These are phyloP conservation scores for Vigna angularis DNA, from an alignment of 306 rosid genomes.

Conservation along the genomic window DNA sequence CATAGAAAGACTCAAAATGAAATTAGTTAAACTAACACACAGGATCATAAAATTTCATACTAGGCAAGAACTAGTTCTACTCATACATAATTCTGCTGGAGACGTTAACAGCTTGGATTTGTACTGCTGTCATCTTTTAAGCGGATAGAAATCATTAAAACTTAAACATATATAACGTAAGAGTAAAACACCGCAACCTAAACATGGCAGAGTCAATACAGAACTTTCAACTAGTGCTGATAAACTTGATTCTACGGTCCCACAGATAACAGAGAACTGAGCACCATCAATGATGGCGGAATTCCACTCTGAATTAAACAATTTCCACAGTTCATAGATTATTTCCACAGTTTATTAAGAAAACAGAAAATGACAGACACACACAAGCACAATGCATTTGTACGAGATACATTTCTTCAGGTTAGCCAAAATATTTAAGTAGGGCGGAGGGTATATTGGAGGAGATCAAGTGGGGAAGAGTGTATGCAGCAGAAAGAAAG, in stretches of 20 bases:
- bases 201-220: no score
- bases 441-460: no score
- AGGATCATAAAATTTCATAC: conserved; percentile 4
- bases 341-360: not conserved
- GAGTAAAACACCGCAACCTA: no score
- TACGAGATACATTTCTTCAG: not conserved
- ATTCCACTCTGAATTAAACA: not conserved
- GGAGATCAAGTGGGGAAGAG: no score
- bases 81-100: not conserved
- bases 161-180: not conserved
- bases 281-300: not conserved
- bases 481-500: not conserved
- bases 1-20: conserved; percentile 16
- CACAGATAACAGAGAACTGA: not conserved
- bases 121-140: no score
- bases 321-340: not conserved
- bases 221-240: not conserved
- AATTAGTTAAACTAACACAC: not conserved
- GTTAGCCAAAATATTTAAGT: no score
- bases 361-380: not conserved
- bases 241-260: not conserved
- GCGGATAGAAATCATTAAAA: no score
- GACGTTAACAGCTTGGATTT: not conserved
- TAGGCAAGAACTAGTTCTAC: conserved; percentile 15
- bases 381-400: not conserved